phyloP scores from a whole-genome alignment of 2,329 filamentous ascomycete species.

The Beauveria varroae region DNA sequence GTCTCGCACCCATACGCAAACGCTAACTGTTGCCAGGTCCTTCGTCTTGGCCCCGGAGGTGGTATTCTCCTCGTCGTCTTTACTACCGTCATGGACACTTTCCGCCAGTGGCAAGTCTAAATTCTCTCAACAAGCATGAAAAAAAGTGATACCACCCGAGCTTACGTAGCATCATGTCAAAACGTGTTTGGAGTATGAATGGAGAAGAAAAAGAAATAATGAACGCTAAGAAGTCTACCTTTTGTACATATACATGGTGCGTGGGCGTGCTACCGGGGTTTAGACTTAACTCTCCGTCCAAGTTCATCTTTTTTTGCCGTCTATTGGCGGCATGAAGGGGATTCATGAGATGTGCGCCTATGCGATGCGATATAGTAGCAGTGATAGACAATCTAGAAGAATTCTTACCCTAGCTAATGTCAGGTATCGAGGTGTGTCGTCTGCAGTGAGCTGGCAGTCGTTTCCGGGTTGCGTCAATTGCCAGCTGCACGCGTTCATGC shows the following conservation, averaged over 20 bases:
- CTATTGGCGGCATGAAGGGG: neutral
- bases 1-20: too few relatives aligned
- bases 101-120: slow-evolving; percentile 52
- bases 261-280: neutral
- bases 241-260: slow-evolving; percentile 2
- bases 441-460: neutral
- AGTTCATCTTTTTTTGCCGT: neutral
- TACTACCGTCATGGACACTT: slow-evolving; percentile 88
- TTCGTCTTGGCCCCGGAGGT: slow-evolving; percentile 46
- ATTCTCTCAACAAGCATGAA: neutral
- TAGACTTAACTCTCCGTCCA: neutral
- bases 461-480: too few relatives aligned
- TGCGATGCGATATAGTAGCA: neutral
- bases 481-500: neutral
- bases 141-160: neutral
- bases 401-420: neutral
- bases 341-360: neutral
- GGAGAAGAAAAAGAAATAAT: neutral
- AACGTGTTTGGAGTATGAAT: neutral
- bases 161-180: slow-evolving; percentile 3
- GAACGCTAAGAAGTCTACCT: neutral
- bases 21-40: slow-evolving; percentile 23
- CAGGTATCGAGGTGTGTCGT: neutral
- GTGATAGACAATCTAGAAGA: neutral
- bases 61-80: slow-evolving; percentile 76